Conservation (phyloP, 768 basidiomycete species). For the Psilocybe azurescens region DNA sequence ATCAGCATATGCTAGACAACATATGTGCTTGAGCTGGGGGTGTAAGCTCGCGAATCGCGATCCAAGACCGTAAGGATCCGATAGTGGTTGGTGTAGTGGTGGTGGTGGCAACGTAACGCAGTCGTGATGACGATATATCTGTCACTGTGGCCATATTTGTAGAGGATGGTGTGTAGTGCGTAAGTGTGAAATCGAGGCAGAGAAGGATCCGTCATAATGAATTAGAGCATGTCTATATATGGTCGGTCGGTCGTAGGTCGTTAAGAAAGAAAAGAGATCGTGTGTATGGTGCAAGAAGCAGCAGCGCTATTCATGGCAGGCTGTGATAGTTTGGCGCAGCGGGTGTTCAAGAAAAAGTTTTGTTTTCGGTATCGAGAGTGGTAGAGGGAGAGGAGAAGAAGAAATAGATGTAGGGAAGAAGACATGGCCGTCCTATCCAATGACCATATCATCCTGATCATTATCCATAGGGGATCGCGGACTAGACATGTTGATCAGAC, state of each 20-base stretch:
- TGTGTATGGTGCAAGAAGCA: not conserved
- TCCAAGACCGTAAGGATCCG: not conserved
- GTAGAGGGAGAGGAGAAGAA: no score
- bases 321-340: not conserved
- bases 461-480: not conserved
- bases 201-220: not conserved
- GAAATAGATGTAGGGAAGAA: not conserved
- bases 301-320: not conserved
- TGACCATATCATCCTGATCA: slow-evolving; percentile 14
- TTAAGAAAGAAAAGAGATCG: no score
- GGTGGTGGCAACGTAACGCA: not conserved
- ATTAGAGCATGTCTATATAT: not conserved
- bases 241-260: not conserved
- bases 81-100: not conserved
- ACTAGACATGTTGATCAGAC: not conserved
- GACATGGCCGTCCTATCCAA: not conserved
- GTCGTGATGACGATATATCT: not conserved
- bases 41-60: no score
- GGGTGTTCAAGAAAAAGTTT: not conserved
- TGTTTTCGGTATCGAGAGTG: not conserved
- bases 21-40: not conserved
- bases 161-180: not conserved
- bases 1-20: not conserved
- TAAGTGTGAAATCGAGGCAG: not conserved
- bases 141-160: not conserved